A percentile compares a stretch with the other conserved stretches of the same genome.
These are phyloP conservation scores for Yamadazyma takamatsuzukensis DNA, from an alignment of 805 yeast species.

Conservation along the genomic window DNA sequence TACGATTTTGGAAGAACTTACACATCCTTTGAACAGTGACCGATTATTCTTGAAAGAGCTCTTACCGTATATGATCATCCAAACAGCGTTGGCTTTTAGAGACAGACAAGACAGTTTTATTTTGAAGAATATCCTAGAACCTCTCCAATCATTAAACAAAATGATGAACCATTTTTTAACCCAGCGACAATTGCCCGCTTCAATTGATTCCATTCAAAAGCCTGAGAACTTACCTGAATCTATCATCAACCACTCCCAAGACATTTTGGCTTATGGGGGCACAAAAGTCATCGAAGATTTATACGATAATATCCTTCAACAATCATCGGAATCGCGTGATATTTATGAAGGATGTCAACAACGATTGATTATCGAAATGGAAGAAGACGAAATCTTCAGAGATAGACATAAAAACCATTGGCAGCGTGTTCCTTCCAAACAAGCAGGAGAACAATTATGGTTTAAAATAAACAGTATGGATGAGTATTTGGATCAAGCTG, in stretches of 20 bases:
- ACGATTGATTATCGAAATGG: slow-evolving; percentile 45
- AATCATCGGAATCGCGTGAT: slow-evolving; percentile 38
- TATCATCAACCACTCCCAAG: slow-evolving; percentile 52
- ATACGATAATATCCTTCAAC: slow-evolving; percentile 27
- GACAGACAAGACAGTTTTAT: slow-evolving; percentile 61
- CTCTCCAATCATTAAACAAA: slow-evolving; percentile 46
- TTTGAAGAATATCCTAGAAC: slow-evolving; percentile 39
- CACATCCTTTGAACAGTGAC: slow-evolving; percentile 19
- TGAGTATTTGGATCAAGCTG: slow-evolving; percentile 53
- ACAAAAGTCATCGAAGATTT: slow-evolving; percentile 35
- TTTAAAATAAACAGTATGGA: slow-evolving; percentile 43
- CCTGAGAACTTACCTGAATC: slow-evolving; percentile 59
- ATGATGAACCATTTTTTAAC: slow-evolving; percentile 42
- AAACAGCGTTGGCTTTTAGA: slow-evolving; percentile 61
- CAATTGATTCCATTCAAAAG: slow-evolving; percentile 56
- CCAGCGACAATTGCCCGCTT: slow-evolving; percentile 54
- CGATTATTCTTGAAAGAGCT: slow-evolving; percentile 50
- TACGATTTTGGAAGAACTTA: slow-evolving; percentile 16
- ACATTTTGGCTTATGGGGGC: slow-evolving; percentile 54
- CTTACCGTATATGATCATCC: slow-evolving; percentile 64
- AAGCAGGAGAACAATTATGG: slow-evolving; percentile 38
- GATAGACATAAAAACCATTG: slow-evolving; percentile 34
- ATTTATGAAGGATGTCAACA: slow-evolving; percentile 45
- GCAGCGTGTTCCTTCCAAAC: slow-evolving; percentile 47
- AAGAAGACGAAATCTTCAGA: slow-evolving; percentile 53